phyloP scores from a whole-genome alignment of 345 rosid genomes.

The Mangifera indica region DNA sequence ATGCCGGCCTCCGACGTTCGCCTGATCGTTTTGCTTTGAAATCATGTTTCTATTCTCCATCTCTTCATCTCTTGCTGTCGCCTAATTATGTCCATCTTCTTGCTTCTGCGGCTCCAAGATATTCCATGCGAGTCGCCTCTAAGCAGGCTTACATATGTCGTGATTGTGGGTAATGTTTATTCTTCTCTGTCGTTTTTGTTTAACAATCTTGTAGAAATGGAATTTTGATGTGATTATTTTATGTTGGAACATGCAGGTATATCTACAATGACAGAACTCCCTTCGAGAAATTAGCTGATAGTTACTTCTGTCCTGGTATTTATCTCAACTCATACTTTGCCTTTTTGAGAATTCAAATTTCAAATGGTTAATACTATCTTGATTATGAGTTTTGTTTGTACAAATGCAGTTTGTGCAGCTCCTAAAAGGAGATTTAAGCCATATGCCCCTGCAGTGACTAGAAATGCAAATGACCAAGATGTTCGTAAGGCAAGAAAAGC shows the following conservation, averaged over 20 bases:
- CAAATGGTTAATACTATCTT: neutral
- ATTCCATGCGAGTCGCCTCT: constrained; percentile 81
- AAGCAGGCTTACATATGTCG: constrained; percentile 89
- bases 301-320: constrained; percentile 80
- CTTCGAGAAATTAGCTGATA: constrained; percentile 74
- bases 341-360: neutral
- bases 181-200: neutral
- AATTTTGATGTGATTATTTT: neutral
- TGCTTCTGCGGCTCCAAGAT: constrained; percentile 44
- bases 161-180: constrained; percentile 70
- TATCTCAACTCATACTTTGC: neutral
- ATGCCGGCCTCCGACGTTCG: constrained; percentile 35
- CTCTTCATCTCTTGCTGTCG: constrained; percentile 44
- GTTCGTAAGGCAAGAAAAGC: constrained; percentile 79
- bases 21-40: constrained; percentile 43
- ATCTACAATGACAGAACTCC: constrained; percentile 89
- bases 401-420: neutral
- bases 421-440: too few species aligned
- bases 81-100: constrained; percentile 26
- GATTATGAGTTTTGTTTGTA: too few species aligned
- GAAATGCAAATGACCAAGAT: constrained; percentile 55
- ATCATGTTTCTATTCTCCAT: constrained; percentile 58
- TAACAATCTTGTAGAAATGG: neutral
- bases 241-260: constrained; percentile 47
- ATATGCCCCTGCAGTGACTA: constrained; percentile 35